Base-by-base conservation (phyloP, 2,329 filamentous ascomycete genomes). In the Penicillium sp. region DNA sequence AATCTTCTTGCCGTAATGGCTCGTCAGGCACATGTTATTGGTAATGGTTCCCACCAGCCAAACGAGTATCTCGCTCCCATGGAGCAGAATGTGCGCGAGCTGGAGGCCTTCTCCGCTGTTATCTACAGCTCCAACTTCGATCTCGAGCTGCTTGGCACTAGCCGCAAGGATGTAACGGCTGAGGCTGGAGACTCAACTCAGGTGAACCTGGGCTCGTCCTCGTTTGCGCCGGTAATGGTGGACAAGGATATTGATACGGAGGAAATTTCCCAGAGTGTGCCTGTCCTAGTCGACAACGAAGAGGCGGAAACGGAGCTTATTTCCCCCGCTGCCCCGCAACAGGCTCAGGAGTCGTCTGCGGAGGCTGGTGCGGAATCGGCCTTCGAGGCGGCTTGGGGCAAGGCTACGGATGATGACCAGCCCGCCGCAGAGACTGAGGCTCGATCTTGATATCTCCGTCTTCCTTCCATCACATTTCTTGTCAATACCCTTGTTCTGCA, bases 1-100 rank as follows among this genome's bases (percentile, higher is more conserved):
- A 95, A 90, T 72, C 87, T 95, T 46, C 79, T 99, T 29, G 95
- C 93, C 2, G 88, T 96, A 5, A 83, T 97, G 63, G 94, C 91
- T 32, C 85, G 91, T 60, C 92, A 99, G 76, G 93, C 93, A 4
- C 92, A 96, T 71, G 82, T 80, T 47, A 96, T 99, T 61, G 93
- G 92, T 46, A 87, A 88, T 64, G 90, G 90, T 61, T 63, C 68
- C 4, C 70, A 70, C 30, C 66, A 74, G 12, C 74, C 74, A 1
- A 78, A 78, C 51, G 68, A 78, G 40, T 78, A 78, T 54, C 62
- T 78, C 17, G 59, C 64, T 1, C 67, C 68, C 2, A 76, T 77
- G 67, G 75, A 78, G 45, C 70, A 75, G 45, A 72, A 74, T 17
- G 76, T 78, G 0, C 71, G 72, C n/a, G 75, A 78, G 55, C 60